A percentile compares a stretch with the other conserved stretches of the same genome.
Conservation (phyloP, 1,139 yeast species). For the Kluyveromyces sp. region DNA sequence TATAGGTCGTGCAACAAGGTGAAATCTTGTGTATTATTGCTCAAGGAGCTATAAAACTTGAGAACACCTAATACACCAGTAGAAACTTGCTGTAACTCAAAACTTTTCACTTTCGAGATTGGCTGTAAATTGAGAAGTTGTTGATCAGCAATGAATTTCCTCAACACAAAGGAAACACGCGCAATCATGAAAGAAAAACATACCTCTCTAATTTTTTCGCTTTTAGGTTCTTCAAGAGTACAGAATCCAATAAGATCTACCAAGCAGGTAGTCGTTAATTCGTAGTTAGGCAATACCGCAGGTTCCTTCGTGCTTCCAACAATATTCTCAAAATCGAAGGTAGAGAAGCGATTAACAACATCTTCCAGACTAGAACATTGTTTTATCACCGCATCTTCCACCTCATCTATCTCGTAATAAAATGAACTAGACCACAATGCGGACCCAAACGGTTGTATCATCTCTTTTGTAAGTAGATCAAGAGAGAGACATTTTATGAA, state of each 20-base stretch:
- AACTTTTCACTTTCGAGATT: constrained; percentile 42
- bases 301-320: constrained; percentile 45
- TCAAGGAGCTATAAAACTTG: constrained; percentile 3
- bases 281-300: constrained; percentile 31
- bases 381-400: constrained; percentile 34
- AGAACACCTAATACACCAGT: constrained; percentile 30
- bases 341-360: constrained; percentile 27
- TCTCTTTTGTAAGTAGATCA: constrained; percentile 22
- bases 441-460: constrained; percentile 39
- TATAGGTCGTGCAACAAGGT: constrained; percentile 25
- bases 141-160: constrained; percentile 46
- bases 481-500: constrained; percentile 36
- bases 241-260: constrained; percentile 37
- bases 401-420: constrained; percentile 42
- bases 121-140: constrained; percentile 46
- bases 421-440: constrained; percentile 44
- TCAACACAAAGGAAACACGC: constrained; percentile 44
- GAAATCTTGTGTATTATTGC: constrained; percentile 10
- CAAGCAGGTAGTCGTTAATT: constrained; percentile 42
- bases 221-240: constrained; percentile 13
- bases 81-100: constrained; percentile 37
- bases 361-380: constrained; percentile 26
- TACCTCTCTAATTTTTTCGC: constrained; percentile 15
- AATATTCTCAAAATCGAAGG: constrained; percentile 32
- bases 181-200: constrained; percentile 37